phyloP scores from a whole-genome alignment of 495 filamentous ascomycete genomes.

The Neurospora sp. region DNA sequence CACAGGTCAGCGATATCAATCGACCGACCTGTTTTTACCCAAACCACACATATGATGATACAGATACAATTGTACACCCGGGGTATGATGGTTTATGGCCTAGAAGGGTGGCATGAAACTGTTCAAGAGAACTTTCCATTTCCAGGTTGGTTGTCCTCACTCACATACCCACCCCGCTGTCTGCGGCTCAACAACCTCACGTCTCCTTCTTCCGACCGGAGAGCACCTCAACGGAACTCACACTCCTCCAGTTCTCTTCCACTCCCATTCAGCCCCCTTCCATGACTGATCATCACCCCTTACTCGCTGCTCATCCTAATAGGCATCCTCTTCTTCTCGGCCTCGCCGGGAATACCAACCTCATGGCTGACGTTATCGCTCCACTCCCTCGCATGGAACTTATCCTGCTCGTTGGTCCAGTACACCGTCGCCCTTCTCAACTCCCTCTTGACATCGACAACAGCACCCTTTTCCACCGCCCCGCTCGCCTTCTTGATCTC shows the following conservation, averaged over 20 bases:
- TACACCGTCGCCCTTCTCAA: conserved; percentile 41
- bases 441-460: conserved; percentile 10
- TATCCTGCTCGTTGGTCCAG: conserved; percentile 61
- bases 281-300: neutral
- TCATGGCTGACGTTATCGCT: conserved; percentile 55
- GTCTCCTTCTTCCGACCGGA: neutral
- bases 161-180: neutral
- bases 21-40: neutral
- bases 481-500: conserved; percentile 14
- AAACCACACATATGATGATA: neutral
- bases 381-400: conserved; percentile 59
- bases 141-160: neutral
- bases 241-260: neutral
- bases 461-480: conserved; percentile 11
- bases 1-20: neutral
- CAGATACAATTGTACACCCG: neutral
- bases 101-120: neutral
- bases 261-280: neutral
- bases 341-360: conserved; percentile 24
- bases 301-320: neutral
- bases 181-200: neutral
- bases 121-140: neutral
- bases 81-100: neutral
- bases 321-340: conserved; percentile 12
- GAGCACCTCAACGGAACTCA: neutral